Percentiles rank a stretch among this genome's conserved stretches.
Conservation (phyloP, 768 basidiomycete species). For the Boletus rex-veris region DNA sequence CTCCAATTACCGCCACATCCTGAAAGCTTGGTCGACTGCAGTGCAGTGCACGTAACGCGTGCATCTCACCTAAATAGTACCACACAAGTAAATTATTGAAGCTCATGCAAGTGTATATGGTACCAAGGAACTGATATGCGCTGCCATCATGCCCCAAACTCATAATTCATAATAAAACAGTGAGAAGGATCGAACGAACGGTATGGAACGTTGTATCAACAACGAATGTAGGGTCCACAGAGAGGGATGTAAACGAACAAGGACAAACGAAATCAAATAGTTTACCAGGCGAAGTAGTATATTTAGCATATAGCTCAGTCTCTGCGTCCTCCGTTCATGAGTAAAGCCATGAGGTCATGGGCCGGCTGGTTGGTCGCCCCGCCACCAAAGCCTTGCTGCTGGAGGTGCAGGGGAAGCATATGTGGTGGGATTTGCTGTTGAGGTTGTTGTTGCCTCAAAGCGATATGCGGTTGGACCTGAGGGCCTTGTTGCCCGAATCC, state of each 20-base stretch:
- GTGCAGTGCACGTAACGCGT: conserved; percentile 8
- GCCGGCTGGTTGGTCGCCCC: conserved; percentile 52
- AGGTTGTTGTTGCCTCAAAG: conserved; percentile 32
- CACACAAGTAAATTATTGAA: neutral
- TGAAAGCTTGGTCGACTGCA: neutral
- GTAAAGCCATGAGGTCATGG: conserved; percentile 79
- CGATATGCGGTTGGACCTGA: conserved; percentile 31
- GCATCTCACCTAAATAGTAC: conserved; percentile 3
- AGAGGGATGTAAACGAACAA: conserved; percentile 7
- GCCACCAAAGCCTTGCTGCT: conserved; percentile 51
- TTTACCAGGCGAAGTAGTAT: conserved; percentile 10
- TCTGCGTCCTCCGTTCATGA: conserved; percentile 69
- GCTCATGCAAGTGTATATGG: neutral
- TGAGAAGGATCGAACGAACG: conserved; percentile 17
- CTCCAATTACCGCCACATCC: conserved; percentile 19
- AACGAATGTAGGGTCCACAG: conserved; percentile 31
- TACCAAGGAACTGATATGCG: conserved; percentile 1
- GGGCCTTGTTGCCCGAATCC: conserved; percentile 36
- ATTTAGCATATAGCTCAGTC: conserved; percentile 44
- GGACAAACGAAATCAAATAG: conserved; percentile 12
- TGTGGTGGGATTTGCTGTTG: conserved; percentile 57
- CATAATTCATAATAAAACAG: conserved; percentile 28
- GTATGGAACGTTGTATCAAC: conserved; percentile 32
- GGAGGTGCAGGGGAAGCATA: conserved; percentile 53
- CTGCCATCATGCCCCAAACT: conserved; percentile 11